Conservation (phyloP, 1,284 basidiomycete species). For the Crocinoboletus sp. region DNA sequence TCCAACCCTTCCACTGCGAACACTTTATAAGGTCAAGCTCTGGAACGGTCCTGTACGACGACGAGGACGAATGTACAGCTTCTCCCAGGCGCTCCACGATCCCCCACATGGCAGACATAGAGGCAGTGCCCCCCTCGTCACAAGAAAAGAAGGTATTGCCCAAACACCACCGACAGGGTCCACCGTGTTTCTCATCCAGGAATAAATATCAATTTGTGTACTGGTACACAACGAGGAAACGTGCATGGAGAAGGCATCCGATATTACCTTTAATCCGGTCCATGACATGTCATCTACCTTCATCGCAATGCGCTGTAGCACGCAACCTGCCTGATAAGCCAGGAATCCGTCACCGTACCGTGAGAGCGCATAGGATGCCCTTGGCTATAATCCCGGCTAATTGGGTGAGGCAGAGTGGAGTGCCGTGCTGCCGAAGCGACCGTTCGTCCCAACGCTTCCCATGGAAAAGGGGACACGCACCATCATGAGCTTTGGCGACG, state of each 20-base stretch:
- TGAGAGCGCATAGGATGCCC: background rate
- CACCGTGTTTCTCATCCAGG: slow-evolving; percentile 15
- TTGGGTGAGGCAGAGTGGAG: background rate
- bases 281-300: background rate
- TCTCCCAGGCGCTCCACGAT: background rate
- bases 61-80: background rate
- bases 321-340: slow-evolving; percentile 1
- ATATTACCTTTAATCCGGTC: slow-evolving; percentile 1
- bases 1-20: background rate
- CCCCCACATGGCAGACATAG: background rate
- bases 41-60: too few species aligned
- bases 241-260: slow-evolving; percentile 8
- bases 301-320: background rate
- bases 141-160: slow-evolving; percentile 11
- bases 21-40: too few species aligned
- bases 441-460: slow-evolving; percentile 7
- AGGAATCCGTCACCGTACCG: too few species aligned
- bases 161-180: slow-evolving; percentile 3
- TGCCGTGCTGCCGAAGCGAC: slow-evolving; percentile 5
- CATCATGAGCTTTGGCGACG: background rate
- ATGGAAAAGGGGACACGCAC: background rate
- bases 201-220: slow-evolving; percentile 7
- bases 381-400: background rate
- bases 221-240: background rate
- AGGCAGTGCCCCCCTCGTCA: slow-evolving; percentile 3